Conservation (phyloP, 371 early-diverging fungal species). For the Mortierella sp. region DNA sequence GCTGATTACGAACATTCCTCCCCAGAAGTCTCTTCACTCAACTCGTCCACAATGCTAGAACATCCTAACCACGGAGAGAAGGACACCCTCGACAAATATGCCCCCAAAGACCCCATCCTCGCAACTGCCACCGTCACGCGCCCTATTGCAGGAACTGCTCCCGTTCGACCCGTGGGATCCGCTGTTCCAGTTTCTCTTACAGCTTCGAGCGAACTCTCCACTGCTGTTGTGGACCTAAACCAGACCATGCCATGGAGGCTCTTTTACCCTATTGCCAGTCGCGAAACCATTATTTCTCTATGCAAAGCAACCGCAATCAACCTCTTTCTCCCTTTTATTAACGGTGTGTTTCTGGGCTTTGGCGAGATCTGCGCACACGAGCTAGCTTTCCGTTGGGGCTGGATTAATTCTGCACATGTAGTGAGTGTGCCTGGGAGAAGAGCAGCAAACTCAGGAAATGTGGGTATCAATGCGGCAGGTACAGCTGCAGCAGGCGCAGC, state of each 20-base stretch:
- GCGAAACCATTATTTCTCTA: constrained; percentile 40
- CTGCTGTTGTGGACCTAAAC: constrained; percentile 40
- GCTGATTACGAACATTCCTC: constrained; percentile 44
- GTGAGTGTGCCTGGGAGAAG: constrained; percentile 50
- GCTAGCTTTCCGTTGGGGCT: constrained; percentile 80
- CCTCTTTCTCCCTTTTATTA: constrained; percentile 79
- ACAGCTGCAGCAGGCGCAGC: neutral
- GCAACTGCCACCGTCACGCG: neutral
- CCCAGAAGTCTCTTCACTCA: constrained; percentile 40
- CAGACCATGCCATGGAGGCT: constrained; percentile 58
- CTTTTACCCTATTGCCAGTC: constrained; percentile 41
- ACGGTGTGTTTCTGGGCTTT: constrained; percentile 86
- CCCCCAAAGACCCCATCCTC: neutral
- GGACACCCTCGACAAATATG: neutral
- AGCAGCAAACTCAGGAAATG: constrained; percentile 17
- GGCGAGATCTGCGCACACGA: constrained; percentile 89
- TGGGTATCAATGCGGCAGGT: constrained; percentile 39
- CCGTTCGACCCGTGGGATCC: neutral
- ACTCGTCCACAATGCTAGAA: constrained; percentile 45
- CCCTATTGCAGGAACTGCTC: neutral
- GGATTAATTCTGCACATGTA: constrained; percentile 60
- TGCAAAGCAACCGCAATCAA: constrained; percentile 66
- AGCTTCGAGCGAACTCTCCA: constrained; percentile 24
- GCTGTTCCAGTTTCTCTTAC: constrained; percentile 2
- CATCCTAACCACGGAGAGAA: constrained; percentile 28